phyloP scores from a whole-genome alignment of 495 filamentous ascomycete genomes.

The Clavariopsis aquatica region DNA sequence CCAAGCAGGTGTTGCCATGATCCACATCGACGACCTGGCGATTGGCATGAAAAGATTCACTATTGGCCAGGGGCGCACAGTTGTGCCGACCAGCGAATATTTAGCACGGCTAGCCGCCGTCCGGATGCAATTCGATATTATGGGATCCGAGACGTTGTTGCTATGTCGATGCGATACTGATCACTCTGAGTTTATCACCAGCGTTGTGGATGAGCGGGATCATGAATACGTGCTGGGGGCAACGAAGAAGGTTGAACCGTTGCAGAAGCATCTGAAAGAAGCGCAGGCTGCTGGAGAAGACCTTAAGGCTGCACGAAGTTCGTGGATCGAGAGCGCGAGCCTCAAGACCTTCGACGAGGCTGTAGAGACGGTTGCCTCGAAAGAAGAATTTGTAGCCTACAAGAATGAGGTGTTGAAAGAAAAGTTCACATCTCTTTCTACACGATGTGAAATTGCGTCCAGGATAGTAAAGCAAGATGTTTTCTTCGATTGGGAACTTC shows the following conservation, averaged over 20 bases:
- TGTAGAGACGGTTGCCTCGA: slow-evolving; percentile 24
- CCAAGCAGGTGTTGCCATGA: slow-evolving; percentile 39
- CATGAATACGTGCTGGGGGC: slow-evolving; percentile 38
- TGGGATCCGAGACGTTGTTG: slow-evolving; percentile 38
- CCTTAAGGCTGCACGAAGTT: slow-evolving; percentile 1
- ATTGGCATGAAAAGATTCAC: slow-evolving; percentile 41
- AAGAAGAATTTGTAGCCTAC: slow-evolving; percentile 29
- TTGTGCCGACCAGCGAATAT: slow-evolving; percentile 39
- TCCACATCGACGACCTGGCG: slow-evolving; percentile 39
- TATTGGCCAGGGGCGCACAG: slow-evolving; percentile 32
- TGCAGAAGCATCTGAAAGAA: slow-evolving; percentile 2
- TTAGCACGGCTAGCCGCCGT: slow-evolving; percentile 34
- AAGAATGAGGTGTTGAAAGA: slow-evolving; percentile 8
- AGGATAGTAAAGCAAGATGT: slow-evolving; percentile 26
- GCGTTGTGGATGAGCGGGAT: slow-evolving; percentile 32
- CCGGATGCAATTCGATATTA: slow-evolving; percentile 40
- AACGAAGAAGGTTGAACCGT: slow-evolving; percentile 25
- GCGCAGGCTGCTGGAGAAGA: slow-evolving; percentile 13
- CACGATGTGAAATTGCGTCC: slow-evolving; percentile 8
- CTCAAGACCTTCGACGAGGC: slow-evolving; percentile 36
- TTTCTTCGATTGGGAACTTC: slow-evolving; percentile 40
- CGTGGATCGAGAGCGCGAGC: slow-evolving; percentile 31
- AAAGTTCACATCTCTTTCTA: slow-evolving; percentile 5
- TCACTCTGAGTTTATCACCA: slow-evolving; percentile 39
- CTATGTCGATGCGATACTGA: slow-evolving; percentile 39